Percentiles rank a stretch among this genome's conserved stretches.
phyloP scores from a whole-genome alignment of 371 early-diverging fungal genomes.

The Mortierella sp. region DNA sequence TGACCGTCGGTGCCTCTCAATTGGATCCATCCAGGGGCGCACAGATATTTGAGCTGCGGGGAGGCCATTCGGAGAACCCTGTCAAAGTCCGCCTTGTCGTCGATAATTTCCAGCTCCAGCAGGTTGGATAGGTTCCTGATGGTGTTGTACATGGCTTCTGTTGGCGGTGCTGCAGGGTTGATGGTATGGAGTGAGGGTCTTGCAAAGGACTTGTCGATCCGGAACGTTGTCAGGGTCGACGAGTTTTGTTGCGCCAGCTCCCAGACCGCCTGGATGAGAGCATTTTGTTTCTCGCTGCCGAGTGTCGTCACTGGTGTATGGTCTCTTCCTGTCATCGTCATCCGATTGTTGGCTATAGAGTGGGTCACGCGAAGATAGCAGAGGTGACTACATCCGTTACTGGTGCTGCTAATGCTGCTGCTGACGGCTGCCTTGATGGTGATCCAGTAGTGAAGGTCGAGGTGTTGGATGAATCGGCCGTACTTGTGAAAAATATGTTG shows the following conservation, averaged over 20 bases:
- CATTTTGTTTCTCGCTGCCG: background rate
- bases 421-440: background rate
- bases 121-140: background rate
- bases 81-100: background rate
- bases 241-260: background rate
- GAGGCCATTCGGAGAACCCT: background rate
- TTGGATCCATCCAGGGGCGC: background rate
- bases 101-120: background rate
- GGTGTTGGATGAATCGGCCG: slow-evolving; percentile 12
- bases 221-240: background rate
- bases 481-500: background rate
- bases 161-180: background rate
- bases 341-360: background rate
- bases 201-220: background rate
- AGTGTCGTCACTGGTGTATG: background rate
- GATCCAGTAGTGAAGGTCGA: background rate
- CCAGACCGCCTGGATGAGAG: background rate
- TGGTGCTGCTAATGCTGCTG: background rate
- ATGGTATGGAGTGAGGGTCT: background rate
- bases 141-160: background rate
- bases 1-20: background rate
- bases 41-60: background rate
- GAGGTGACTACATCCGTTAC: background rate
- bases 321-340: background rate
- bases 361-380: background rate